Percentiles rank a stretch among this genome's conserved stretches.
phyloP scores from a whole-genome alignment of 768 basidiomycete species.

The Phylloporus sp. region DNA sequence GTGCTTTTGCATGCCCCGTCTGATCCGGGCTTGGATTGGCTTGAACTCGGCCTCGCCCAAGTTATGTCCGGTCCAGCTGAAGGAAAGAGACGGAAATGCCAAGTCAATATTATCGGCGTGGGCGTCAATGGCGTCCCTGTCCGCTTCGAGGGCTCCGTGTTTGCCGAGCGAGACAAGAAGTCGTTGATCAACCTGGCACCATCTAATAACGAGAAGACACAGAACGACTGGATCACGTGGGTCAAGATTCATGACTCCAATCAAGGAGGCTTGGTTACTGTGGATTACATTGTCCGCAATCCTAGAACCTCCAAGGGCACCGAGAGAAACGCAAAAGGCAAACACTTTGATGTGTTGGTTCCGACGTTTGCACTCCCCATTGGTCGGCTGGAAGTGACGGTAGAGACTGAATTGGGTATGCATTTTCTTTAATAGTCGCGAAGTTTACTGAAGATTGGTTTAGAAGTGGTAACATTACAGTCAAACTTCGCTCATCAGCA shows the following conservation, averaged over 20 bases:
- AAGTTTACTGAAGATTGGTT: conserved; percentile 28
- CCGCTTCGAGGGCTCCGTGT: conserved; percentile 49
- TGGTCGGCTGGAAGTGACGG: conserved; percentile 57
- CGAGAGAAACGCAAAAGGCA: conserved; percentile 35
- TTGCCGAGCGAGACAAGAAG: conserved; percentile 35
- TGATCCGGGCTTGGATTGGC: conserved; percentile 61
- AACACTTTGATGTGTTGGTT: conserved; percentile 47
- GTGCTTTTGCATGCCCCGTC: conserved; percentile 53
- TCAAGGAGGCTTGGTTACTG: conserved; percentile 47
- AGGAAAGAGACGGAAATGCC: conserved; percentile 33
- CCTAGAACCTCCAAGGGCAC: conserved; percentile 2
- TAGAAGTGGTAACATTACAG: conserved; percentile 40
- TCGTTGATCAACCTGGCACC: conserved; percentile 34
- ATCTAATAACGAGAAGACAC: conserved; percentile 51
- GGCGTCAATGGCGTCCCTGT: conserved; percentile 66
- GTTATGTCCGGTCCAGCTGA: conserved; percentile 20
- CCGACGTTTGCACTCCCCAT: conserved; percentile 74
- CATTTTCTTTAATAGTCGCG: neutral
- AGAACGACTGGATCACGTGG: conserved; percentile 63
- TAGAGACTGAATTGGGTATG: conserved; percentile 55
- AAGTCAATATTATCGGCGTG: conserved; percentile 49
- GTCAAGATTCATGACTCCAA: conserved; percentile 56
- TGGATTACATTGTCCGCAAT: conserved; percentile 61
- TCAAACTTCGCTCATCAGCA: conserved; percentile 60
- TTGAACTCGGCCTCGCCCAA: conserved; percentile 71